A percentile compares a stretch with the other conserved stretches of the same genome.
Evolutionary conservation across 2,329 filamentous ascomycete species (phyloP).

Genomic region (Myriosclerotinia scirpicola): DNA sequence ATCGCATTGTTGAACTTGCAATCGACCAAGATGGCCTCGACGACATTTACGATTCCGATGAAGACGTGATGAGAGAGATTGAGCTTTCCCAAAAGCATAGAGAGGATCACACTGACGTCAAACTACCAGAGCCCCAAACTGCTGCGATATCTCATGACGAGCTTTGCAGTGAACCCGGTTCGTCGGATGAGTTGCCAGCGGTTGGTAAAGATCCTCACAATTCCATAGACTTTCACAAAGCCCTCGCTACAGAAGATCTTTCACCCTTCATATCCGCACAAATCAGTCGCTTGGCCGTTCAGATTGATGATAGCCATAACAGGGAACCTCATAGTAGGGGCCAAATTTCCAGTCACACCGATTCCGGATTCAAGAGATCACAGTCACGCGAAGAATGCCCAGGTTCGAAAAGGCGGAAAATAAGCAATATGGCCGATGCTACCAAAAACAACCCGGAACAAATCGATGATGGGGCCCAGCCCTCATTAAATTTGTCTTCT

Average conservation of each 20-base stretch:
- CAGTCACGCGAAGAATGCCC: background rate
- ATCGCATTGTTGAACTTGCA: slow-evolving; percentile 49
- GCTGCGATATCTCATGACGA: slow-evolving; percentile 17
- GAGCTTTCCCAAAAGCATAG: slow-evolving; percentile 35
- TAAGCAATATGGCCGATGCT: background rate
- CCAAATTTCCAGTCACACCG: background rate
- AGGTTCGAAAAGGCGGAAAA: slow-evolving; percentile 3
- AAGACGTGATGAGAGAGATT: slow-evolving; percentile 46
- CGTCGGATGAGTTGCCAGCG: background rate
- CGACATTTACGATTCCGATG: slow-evolving; percentile 54
- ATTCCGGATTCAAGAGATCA: background rate
- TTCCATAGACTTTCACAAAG: background rate
- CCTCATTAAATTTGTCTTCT: background rate
- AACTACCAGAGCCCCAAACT: slow-evolving; percentile 1
- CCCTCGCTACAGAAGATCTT: background rate
- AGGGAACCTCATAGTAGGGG: background rate
- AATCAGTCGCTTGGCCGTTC: background rate
- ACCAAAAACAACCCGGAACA: slow-evolving; percentile 15
- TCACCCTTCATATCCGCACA: background rate
- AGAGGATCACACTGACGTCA: slow-evolving; percentile 30
- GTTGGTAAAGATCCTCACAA: background rate
- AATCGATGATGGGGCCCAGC: slow-evolving; percentile 15
- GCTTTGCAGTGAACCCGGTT: background rate
- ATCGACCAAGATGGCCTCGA: slow-evolving; percentile 44
- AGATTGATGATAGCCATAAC: background rate